Percentiles rank a stretch among this genome's conserved stretches.
phyloP scores from a whole-genome alignment of 495 filamentous ascomycete species.

The Hypoxylon subgilvum region DNA sequence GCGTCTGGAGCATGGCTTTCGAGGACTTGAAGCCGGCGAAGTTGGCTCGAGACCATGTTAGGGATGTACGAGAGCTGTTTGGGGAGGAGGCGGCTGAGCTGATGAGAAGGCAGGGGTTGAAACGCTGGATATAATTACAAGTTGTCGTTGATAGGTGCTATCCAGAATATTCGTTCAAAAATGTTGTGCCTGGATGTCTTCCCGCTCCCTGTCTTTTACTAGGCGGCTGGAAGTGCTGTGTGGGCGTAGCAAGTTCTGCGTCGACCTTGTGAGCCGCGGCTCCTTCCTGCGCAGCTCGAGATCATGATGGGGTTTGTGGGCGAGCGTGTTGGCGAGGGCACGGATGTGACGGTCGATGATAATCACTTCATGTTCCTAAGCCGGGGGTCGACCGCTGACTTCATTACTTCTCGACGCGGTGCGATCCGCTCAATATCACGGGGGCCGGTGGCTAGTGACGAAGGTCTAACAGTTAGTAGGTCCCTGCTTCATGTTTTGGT shows the following conservation, averaged over 20 bases:
- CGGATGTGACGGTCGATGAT: slow-evolving; percentile 19
- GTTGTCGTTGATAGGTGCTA: too few relatives aligned
- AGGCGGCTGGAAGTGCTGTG: slow-evolving; percentile 27
- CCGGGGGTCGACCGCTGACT: too few relatives aligned
- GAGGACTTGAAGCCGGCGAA: slow-evolving; percentile 35
- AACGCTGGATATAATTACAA: too few relatives aligned
- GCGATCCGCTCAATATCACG: too few relatives aligned
- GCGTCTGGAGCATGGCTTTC: slow-evolving; percentile 46
- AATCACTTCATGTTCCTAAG: too few relatives aligned
- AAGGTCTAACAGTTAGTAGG: too few relatives aligned
- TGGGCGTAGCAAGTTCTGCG: slow-evolving; percentile 26
- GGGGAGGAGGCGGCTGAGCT: slow-evolving; percentile 29
- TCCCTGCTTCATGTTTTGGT: too few relatives aligned
- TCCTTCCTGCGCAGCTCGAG: slow-evolving; percentile 7
- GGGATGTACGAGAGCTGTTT: slow-evolving; percentile 33
- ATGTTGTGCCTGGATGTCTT: neutral
- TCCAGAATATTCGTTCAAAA: neutral
- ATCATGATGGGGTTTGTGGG: slow-evolving; percentile 12
- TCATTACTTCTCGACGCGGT: too few relatives aligned
- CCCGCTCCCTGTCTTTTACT: slow-evolving; percentile 12
- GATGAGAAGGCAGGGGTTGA: slow-evolving; percentile 23
- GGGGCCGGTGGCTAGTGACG: too few relatives aligned
- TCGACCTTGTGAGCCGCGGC: slow-evolving; percentile 9
- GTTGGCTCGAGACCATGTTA: slow-evolving; percentile 32
- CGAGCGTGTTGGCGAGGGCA: slow-evolving; percentile 9